Evolutionary conservation across 2,329 filamentous ascomycete species (phyloP), one percentile per base, ranked within the genome.

Genomic region (Ramichloridium luteum): DNA sequence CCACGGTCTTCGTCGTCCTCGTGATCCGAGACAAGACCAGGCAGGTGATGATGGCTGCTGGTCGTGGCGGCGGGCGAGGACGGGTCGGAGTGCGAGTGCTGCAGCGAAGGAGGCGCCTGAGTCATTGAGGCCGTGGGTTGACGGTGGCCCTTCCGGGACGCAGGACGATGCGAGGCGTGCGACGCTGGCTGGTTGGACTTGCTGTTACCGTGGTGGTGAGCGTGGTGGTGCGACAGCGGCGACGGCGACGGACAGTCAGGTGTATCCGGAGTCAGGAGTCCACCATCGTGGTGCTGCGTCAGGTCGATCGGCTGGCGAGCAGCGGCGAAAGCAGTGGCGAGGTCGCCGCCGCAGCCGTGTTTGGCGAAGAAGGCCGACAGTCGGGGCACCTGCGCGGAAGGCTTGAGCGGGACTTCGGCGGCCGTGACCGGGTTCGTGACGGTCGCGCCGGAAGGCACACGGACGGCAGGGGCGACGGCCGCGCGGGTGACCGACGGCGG

Each of bases 11-110:
- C 59, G 32, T 64, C 62, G 35, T 67, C 64, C 34, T 66, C 63
- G 45, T 64, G 60, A 39, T 67, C 64, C 41, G 60, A 64, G 20
- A 67, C 60, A 38, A 67, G 48, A 14, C 63, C 64, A 11, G 64
- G 64, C 31, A 23, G 20, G 62, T 63, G 44, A 59, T 64, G 46
- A 66, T 62, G 32, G 59, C 57, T 2, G 61, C 60, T 36, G 65
- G 54, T 17, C 32, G 32, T 43, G 38, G n/a, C 28, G 26, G 16
- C 38, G 35, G 13, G 32, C 51, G 45, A 18, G 45, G 47, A n/a
- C 49, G 49, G 31, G 44, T 38, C 27, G 36, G 32, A 27, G 40
- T 31, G 8, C 8, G 20, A 23, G 20, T 8, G 8, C 20, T 8
- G n/a, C 20, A 23, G n/a, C 8, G 20, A 23, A 23, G 20, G 20